phyloP scores from a whole-genome alignment of 1,284 basidiomycete species.

The Ceratorhiza oryzae-sativae region DNA sequence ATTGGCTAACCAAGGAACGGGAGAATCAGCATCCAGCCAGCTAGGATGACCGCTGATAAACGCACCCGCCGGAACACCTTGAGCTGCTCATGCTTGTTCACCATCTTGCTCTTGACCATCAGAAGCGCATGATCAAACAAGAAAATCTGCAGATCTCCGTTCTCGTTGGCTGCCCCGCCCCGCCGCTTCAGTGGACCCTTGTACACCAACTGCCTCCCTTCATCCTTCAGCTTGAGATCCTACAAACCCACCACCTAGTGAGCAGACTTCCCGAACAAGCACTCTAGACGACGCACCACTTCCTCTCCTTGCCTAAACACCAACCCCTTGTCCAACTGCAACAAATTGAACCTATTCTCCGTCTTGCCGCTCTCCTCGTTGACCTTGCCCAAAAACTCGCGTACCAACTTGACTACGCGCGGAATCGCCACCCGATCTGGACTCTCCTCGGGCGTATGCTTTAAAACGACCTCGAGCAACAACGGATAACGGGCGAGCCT shows the following conservation, averaged over 20 bases:
- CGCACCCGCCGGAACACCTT: conserved; percentile 92
- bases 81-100: conserved; percentile 87
- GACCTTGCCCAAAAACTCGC: conserved; percentile 86
- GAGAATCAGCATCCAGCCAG: neutral
- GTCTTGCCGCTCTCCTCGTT: conserved; percentile 92
- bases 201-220: conserved; percentile 90
- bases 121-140: conserved; percentile 96
- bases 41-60: conserved; percentile 39
- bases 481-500: conserved; percentile 95
- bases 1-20: conserved; percentile 73
- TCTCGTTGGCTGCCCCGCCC: conserved; percentile 76
- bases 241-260: conserved; percentile 50
- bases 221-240: conserved; percentile 87
- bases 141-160: conserved; percentile 90
- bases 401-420: conserved; percentile 80
- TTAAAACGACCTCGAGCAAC: conserved; percentile 89
- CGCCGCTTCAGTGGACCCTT: conserved; percentile 94
- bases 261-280: too few relatives aligned
- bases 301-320: conserved; percentile 85
- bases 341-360: conserved; percentile 92
- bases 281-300: conserved; percentile 80
- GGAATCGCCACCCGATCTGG: conserved; percentile 84
- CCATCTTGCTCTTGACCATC: conserved; percentile 82
- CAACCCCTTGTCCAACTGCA: conserved; percentile 89
- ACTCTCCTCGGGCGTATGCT: conserved; percentile 91